phyloP scores from a whole-genome alignment of 805 yeast species.

The Cyberlindnera petersonii region DNA sequence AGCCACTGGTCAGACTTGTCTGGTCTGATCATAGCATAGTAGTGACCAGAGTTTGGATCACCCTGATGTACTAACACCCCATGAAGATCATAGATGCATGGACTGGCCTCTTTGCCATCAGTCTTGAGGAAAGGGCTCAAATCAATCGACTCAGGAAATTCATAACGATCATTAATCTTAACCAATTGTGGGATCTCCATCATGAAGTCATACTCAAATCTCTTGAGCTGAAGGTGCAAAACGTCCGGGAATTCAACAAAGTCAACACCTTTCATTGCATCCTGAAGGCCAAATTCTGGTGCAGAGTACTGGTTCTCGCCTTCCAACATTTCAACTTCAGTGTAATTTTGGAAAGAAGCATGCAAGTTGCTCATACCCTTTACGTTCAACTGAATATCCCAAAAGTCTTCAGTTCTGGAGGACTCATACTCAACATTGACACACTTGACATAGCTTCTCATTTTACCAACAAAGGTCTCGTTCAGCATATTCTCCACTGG shows the following conservation, averaged over 20 bases:
- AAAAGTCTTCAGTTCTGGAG: slow-evolving; percentile 86
- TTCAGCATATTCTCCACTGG: slow-evolving; percentile 69
- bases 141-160: slow-evolving; percentile 81
- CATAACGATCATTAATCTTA: slow-evolving; percentile 88
- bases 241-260: slow-evolving; percentile 91
- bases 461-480: slow-evolving; percentile 90
- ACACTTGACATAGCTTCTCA: slow-evolving; percentile 93
- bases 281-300: slow-evolving; percentile 84
- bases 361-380: slow-evolving; percentile 69
- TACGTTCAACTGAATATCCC: slow-evolving; percentile 97
- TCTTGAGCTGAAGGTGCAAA: slow-evolving; percentile 84
- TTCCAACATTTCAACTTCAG: slow-evolving; percentile 81
- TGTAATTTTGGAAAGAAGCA: slow-evolving; percentile 79
- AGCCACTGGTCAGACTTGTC: slow-evolving; percentile 68
- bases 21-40: slow-evolving; percentile 91
- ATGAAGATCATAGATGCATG: slow-evolving; percentile 79
- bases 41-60: slow-evolving; percentile 93
- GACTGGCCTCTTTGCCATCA: slow-evolving; percentile 37
- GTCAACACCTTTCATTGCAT: slow-evolving; percentile 93
- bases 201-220: slow-evolving; percentile 89
- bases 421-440: slow-evolving; percentile 91
- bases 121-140: slow-evolving; percentile 66
- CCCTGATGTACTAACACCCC: slow-evolving; percentile 97
- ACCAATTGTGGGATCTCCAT: slow-evolving; percentile 71
- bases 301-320: slow-evolving; percentile 98